These are phyloP conservation scores for Phialocephala sp. DNA, from an alignment of 2,329 filamentous ascomycete genomes.

Conservation along the genomic window DNA sequence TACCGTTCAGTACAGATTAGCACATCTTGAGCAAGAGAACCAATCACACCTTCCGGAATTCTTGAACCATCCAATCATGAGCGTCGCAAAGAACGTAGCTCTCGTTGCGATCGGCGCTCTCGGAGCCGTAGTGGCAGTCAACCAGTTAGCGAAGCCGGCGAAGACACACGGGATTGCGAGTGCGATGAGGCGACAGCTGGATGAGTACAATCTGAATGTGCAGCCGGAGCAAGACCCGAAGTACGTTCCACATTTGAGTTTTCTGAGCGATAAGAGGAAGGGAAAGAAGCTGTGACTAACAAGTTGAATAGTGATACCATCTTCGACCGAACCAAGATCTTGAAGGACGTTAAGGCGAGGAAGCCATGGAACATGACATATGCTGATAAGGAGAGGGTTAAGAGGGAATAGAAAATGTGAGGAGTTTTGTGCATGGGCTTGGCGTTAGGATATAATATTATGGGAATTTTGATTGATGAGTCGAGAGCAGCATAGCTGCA, in stretches of 20 bases:
- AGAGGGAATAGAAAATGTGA: neutral
- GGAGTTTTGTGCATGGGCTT: neutral
- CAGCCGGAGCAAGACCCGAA: slow-evolving; percentile 27
- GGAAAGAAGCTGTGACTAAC: neutral
- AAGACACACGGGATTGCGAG: slow-evolving; percentile 26
- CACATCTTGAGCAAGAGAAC: neutral
- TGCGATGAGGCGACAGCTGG: slow-evolving; percentile 29
- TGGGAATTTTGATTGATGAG: neutral
- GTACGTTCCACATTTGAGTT: slow-evolving; percentile 15
- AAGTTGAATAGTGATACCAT: slow-evolving; percentile 26
- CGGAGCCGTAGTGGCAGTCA: slow-evolving; percentile 27
- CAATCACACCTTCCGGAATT: slow-evolving; percentile 1
- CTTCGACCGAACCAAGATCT: slow-evolving; percentile 32
- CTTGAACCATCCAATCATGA: slow-evolving; percentile 2
- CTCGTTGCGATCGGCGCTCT: slow-evolving; percentile 28
- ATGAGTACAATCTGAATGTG: slow-evolving; percentile 29
- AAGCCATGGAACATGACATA: slow-evolving; percentile 36
- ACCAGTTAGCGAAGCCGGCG: slow-evolving; percentile 23
- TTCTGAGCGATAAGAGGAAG: neutral
- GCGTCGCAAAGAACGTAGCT: slow-evolving; percentile 21
- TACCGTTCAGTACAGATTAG: neutral
- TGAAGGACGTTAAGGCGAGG: slow-evolving; percentile 30
- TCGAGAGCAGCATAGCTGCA: neutral
- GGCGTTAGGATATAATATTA: slow-evolving; percentile 13
- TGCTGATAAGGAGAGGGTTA: slow-evolving; percentile 27